Conservation (phyloP, 495 filamentous ascomycete genomes). For the Penicillium taxi region DNA sequence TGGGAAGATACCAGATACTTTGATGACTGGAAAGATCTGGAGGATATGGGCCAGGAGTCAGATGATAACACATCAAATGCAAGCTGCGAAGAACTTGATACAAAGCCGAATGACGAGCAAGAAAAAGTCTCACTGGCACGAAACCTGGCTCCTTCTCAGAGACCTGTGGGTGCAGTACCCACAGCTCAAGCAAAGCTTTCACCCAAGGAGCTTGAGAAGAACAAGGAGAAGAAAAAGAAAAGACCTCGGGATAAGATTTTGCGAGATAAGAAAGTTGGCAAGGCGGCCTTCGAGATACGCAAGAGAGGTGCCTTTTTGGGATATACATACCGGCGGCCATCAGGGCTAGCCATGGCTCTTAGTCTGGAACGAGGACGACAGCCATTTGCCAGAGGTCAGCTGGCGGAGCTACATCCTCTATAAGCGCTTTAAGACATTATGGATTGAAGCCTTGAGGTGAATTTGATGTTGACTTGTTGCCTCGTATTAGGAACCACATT, state of each 20-base stretch:
- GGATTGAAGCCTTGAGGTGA: no score
- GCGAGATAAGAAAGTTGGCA: slow-evolving; percentile 56
- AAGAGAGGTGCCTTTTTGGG: slow-evolving; percentile 78
- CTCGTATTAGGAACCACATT: not conserved
- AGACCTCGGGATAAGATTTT: slow-evolving; percentile 72
- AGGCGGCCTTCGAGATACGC: slow-evolving; percentile 63
- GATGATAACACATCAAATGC: slow-evolving; percentile 16
- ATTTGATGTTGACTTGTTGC: not conserved
- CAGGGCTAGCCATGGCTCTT: slow-evolving; percentile 28
- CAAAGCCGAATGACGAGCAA: slow-evolving; percentile 7
- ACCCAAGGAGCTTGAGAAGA: slow-evolving; percentile 13
- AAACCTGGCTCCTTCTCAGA: not conserved
- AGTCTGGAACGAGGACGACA: slow-evolving; percentile 26
- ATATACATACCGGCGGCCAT: slow-evolving; percentile 73
- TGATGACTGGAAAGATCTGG: slow-evolving; percentile 67
- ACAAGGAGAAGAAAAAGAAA: slow-evolving; percentile 50
- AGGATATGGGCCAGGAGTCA: slow-evolving; percentile 36
- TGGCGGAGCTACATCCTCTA: slow-evolving; percentile 23
- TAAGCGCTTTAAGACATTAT: no score
- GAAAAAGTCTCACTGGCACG: not conserved
- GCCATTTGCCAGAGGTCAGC: slow-evolving; percentile 15
- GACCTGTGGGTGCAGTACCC: not conserved
- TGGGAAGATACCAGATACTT: slow-evolving; percentile 87
- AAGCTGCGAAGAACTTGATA: slow-evolving; percentile 4
- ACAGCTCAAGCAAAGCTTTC: not conserved